These are phyloP conservation scores for Oryza longistaminata DNA, from an alignment of 176 grass and related monocot species.

Conservation along the genomic window DNA sequence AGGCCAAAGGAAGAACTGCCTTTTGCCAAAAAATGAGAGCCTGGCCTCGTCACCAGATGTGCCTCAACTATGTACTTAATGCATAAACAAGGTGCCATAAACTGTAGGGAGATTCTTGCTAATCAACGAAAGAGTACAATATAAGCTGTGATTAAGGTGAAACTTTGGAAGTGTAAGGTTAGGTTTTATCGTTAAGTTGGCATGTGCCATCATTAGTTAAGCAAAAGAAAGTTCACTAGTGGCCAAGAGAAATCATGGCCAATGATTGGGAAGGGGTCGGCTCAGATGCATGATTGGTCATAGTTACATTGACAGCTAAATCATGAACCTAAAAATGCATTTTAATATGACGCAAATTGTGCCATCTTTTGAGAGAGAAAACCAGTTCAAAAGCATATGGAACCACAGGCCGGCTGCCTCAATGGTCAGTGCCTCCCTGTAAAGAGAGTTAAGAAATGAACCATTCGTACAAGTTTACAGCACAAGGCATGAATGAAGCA, in stretches of 20 bases:
- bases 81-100: conserved; percentile 18
- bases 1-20: conserved; percentile 18
- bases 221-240: conserved; percentile 44
- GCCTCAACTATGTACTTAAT: background rate
- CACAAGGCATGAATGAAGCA: conserved; percentile 6
- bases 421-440: conserved; percentile 41
- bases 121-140: conserved; percentile 7
- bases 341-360: conserved; percentile 35
- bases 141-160: background rate
- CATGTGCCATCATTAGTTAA: conserved; percentile 52
- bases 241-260: conserved; percentile 51
- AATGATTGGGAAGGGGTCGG: conserved; percentile 47
- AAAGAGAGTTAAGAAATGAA: conserved; percentile 14
- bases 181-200: conserved; percentile 52
- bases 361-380: background rate
- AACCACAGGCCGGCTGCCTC: background rate
- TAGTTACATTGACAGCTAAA: conserved; percentile 18
- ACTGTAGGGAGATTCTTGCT: conserved; percentile 35
- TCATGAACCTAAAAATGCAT: background rate
- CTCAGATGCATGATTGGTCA: conserved; percentile 30
- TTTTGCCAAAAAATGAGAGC: conserved; percentile 35
- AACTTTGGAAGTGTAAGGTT: background rate
- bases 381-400: background rate
- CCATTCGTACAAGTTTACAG: conserved; percentile 26
- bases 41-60: conserved; percentile 27